phyloP scores from a whole-genome alignment of 441 rosid genomes.

The Biscutella auriculata region DNA sequence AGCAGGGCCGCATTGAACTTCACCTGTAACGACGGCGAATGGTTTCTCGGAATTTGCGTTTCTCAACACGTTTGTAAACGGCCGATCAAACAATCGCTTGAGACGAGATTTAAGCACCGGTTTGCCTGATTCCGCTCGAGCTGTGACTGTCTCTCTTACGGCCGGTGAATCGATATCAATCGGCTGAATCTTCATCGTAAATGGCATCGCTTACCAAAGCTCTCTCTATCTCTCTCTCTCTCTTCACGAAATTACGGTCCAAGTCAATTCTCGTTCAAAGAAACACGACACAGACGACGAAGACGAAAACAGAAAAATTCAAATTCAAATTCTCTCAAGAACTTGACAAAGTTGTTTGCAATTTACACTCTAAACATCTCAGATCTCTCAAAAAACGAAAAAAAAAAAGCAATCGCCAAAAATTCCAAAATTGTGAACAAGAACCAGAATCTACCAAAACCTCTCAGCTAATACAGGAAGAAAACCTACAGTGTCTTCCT shows the following conservation, averaged over 20 bases:
- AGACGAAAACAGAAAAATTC: not conserved
- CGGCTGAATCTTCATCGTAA: conserved; percentile 84
- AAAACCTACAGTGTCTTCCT: too few species aligned
- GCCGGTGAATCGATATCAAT: conserved; percentile 45
- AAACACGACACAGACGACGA: conserved; percentile 2
- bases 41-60: conserved; percentile 46
- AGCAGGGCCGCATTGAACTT: conserved; percentile 23
- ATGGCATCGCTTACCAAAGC: conserved; percentile 17
- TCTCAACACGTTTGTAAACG: conserved; percentile 52
- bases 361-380: conserved; percentile 11
- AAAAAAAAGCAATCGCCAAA: not conserved
- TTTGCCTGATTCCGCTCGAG: conserved; percentile 42
- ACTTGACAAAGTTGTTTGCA: conserved; percentile 10
- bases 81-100: conserved; percentile 77
- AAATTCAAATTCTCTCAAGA: conserved; percentile 8
- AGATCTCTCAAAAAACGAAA: conserved; percentile 10
- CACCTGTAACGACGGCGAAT: conserved; percentile 1
- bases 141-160: conserved; percentile 15
- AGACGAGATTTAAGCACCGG: conserved; percentile 75
- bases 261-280: conserved; percentile 19
- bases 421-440: conserved; percentile 1
- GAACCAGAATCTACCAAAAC: conserved; percentile 21
- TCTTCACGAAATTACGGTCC: too few species aligned
- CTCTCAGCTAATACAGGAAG: conserved; percentile 22
- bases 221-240: conserved; percentile 10